These are phyloP conservation scores for Ambrosiella beaveri DNA, from an alignment of 2,329 filamentous ascomycete species.

Conservation along the genomic window DNA sequence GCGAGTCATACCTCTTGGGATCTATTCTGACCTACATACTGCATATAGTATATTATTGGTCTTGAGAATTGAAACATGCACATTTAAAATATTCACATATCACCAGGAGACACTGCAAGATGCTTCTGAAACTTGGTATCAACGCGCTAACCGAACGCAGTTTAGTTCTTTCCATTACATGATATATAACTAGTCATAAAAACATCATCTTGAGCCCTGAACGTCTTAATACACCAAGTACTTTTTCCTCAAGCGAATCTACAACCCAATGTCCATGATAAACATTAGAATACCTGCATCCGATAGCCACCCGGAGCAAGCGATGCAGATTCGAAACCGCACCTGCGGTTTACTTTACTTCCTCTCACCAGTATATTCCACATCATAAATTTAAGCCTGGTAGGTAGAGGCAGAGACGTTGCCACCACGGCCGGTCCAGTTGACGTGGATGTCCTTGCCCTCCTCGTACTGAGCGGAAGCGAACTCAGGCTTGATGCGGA, in stretches of 20 bases:
- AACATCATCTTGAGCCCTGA: conserved; percentile 4
- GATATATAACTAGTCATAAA: conserved; percentile 12
- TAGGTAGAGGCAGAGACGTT: conserved; percentile 96
- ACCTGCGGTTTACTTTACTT: conserved; percentile 1
- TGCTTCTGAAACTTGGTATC: neutral
- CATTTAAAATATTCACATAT: neutral
- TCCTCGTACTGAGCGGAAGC: conserved; percentile 65
- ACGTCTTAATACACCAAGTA: conserved; percentile 3
- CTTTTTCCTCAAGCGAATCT: conserved; percentile 6
- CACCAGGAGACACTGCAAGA: neutral
- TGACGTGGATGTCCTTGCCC: conserved; percentile 88
- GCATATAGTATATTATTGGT: no score
- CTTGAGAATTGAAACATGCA: no score
- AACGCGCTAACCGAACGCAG: neutral
- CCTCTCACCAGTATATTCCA: neutral
- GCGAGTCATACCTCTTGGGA: no score
- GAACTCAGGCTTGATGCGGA: conserved; percentile 67
- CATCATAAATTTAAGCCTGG: conserved; percentile 53
- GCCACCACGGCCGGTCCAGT: conserved; percentile 97
- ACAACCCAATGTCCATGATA: neutral
- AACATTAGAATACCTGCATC: neutral
- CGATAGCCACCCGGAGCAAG: neutral
- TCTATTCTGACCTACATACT: no score
- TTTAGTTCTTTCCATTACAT: conserved; percentile 12
- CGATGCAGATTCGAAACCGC: neutral